Evolutionary conservation across 2,329 filamentous ascomycete species (phyloP).

Genomic region (Colletotrichum costaricense): DNA sequence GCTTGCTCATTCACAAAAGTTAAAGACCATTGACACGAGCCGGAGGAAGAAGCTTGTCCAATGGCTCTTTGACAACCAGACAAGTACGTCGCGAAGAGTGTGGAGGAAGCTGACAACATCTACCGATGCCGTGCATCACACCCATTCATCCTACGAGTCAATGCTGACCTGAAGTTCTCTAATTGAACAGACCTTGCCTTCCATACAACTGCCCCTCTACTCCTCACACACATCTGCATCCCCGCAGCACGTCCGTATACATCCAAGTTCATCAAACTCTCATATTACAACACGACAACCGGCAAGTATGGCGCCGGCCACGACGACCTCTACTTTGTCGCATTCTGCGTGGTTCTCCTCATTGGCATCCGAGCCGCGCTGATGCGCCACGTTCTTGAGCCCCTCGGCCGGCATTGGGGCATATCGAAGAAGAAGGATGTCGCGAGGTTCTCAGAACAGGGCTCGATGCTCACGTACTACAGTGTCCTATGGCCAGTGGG

Average conservation of each 20-base stretch:
- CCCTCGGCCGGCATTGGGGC: not conserved
- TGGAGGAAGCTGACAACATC: not conserved
- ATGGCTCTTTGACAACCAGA: slow-evolving; percentile 3
- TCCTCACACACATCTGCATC: not conserved
- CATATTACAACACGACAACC: not conserved
- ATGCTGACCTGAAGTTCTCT: not conserved
- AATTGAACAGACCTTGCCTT: not conserved
- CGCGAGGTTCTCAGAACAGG: not conserved
- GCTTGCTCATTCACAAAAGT: not conserved
- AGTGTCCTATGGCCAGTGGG: slow-evolving; percentile 2
- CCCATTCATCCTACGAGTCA: not conserved
- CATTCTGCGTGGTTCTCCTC: not conserved
- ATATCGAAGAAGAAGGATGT: slow-evolving; percentile 1
- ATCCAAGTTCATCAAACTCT: not conserved
- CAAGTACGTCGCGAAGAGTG: not conserved
- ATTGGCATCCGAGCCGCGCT: slow-evolving; percentile 1
- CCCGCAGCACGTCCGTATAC: not conserved
- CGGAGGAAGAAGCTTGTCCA: not conserved
- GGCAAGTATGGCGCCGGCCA: slow-evolving; percentile 7
- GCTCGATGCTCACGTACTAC: slow-evolving; percentile 5
- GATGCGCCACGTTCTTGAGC: not conserved
- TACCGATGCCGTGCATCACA: not conserved
- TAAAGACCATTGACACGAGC: not conserved
- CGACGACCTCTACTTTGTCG: slow-evolving; percentile 11
- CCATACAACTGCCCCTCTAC: not conserved